Evolutionary conservation across 2,329 filamentous ascomycete species (phyloP).

Genomic region (Aspergillus persii): DNA sequence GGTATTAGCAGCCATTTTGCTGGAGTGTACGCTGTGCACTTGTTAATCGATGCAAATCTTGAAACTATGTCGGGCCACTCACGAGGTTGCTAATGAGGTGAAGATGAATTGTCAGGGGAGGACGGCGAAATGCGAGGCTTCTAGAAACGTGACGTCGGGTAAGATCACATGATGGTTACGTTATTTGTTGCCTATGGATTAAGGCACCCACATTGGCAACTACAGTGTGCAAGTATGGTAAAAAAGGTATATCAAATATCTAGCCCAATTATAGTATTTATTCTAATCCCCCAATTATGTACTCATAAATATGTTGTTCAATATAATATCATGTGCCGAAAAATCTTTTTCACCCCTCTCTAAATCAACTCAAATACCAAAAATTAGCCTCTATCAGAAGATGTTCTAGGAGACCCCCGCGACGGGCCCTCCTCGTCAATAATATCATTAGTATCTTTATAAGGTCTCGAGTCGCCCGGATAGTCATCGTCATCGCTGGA

Average conservation of each 20-base stretch:
- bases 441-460: slow-evolving; percentile 11
- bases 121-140: background rate
- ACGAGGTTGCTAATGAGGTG: background rate
- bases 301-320: background rate
- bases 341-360: background rate
- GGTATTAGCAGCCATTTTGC: slow-evolving; percentile 66
- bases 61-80: background rate
- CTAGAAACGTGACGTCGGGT: slow-evolving; percentile 8
- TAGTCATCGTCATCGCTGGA: slow-evolving; percentile 40
- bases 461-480: slow-evolving; percentile 8
- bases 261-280: background rate
- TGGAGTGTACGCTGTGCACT: background rate
- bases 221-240: no score
- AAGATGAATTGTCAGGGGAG: background rate
- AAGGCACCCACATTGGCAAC: background rate
- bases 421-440: slow-evolving; percentile 17
- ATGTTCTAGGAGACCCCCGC: slow-evolving; percentile 4
- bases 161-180: slow-evolving; percentile 2
- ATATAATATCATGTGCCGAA: background rate
- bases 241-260: slow-evolving; percentile 2
- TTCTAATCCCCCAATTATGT: background rate
- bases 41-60: background rate
- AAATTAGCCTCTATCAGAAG: background rate
- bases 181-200: background rate
- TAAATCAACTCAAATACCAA: background rate